Base-by-base conservation (phyloP, 1,284 basidiomycete genomes). In the Wolfiporia cocos region DNA sequence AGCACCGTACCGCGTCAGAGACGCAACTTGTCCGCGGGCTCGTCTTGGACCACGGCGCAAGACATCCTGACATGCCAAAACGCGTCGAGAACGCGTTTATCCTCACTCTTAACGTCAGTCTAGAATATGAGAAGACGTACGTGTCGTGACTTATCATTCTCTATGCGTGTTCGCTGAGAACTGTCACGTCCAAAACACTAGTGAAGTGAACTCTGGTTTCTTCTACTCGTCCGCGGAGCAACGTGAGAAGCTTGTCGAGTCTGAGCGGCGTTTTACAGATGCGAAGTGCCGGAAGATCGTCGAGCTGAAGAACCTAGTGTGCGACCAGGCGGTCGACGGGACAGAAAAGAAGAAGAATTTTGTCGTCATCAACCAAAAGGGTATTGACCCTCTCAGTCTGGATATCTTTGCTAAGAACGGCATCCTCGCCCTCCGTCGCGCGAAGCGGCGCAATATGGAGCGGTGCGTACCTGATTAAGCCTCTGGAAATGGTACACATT, bases 51-150 rank as follows among this genome's bases (percentile, higher is more conserved):
- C 92, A 99, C 63, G 96, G 96, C 52, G 93, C 92, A 37, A 74
- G 96, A 52, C 96, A 99, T 69, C 94, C 95, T 4, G 96, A 99
- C 67, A 99, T 99, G 96, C 94, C 96, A 36, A 98, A 95, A 73
- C 83, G 93, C 51, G 81, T 99, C 47, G 93, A 97, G 66, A 99
- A 99, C 67, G 92, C 93, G 34, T 97, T 76, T 67, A 88, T 99
- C 50, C 70, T 99, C 51, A 99, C 91, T 19, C 71, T 99, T 57
- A 99, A 99, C 67, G 96, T 99, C 57, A 95, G 91, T 60, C 71
- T 99, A 53, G 96, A 99, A 66, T 99, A 99, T 65, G 96, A 99
- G 66, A 99, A 99, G 74, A 99, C 96, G 91, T 94, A 58, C 58
- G 90, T 78, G 17, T 14, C 3, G 11, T 11, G 9, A 10, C 4